Base-by-base conservation (phyloP, 257 asterid genomes). In the Verbena officinalis region DNA sequence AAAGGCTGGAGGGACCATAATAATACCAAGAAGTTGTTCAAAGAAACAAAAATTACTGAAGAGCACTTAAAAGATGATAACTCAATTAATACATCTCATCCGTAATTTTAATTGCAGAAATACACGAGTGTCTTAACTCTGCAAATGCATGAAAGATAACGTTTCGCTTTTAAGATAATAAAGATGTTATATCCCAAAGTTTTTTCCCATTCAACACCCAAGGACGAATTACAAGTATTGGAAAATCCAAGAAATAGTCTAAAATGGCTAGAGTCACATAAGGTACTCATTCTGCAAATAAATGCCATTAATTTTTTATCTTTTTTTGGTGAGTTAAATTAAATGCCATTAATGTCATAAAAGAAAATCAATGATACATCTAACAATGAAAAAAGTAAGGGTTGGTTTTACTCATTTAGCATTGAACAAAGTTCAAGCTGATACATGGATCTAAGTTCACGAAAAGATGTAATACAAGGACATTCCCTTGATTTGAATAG, bases 191-290 rank as follows among this genome's bases (percentile, higher is more conserved):
- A 27, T 10, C 40, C 30, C 43, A 54, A 54, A 11, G n/a, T 16
- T 33, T 16, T 36, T 14, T 33, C 38, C 36, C 2, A 38, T 38
- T 39, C 24, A 59, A 59, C 36, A 39, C 21, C 10, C 52, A 45
- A 59, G 22, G 39, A 27, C 13, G 52, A 24, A 44, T 23, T 24
- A 23, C 15, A 48, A 23, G 23, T 20, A 44, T 15, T 11, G 19
- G 52, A 16, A 24, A 23, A 11, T 16, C 48, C 49, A 17, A 1
- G 31, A 30, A 15, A 17, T 9, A 30, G 40, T 45, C 16, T 57
- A 34, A 72, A 60, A 53, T 59, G 22, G 60, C 49, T 21, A 14
- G 33, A 43, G 7, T 33, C 59, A 49, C 33, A 27, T 52, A 8
- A 38, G 10, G 8, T 16, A 17, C 40, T 56, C 34, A 22, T 10